Conservation (phyloP, 169 alveolate genomes). For the Plasmodium adleri region DNA sequence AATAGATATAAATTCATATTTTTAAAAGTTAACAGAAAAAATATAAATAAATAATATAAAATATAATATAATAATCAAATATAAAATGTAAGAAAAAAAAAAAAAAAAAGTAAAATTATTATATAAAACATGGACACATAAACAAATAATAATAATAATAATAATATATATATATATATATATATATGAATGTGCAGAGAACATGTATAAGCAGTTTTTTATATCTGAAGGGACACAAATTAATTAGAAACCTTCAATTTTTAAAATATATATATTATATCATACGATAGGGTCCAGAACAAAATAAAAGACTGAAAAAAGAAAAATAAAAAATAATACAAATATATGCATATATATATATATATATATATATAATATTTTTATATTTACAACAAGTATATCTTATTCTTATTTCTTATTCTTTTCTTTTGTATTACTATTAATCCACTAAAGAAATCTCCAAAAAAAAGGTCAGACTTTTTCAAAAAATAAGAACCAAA, state of each 20-base stretch:
- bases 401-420: neutral
- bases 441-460: constrained; percentile 70
- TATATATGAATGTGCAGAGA: too few species aligned
- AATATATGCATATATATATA: constrained; percentile 4
- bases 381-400: neutral
- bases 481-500: constrained; percentile 46
- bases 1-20: constrained; percentile 36
- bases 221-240: too few species aligned
- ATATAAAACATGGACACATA: neutral
- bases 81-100: neutral
- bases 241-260: too few species aligned
- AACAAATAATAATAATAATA: too few species aligned
- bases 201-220: too few species aligned
- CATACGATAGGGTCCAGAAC: constrained; percentile 72
- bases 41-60: constrained; percentile 4
- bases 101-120: neutral
- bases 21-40: neutral
- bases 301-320: constrained; percentile 50
- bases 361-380: neutral
- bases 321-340: constrained; percentile 13
- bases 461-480: constrained; percentile 22
- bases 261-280: constrained; percentile 66
- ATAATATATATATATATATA: too few species aligned
- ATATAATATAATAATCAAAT: neutral
- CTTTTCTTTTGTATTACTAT: constrained; percentile 17